Evolutionary conservation across 192 early-diverging fungal genomes (phyloP).

Genomic region (Umbelopsis vinacea): DNA sequence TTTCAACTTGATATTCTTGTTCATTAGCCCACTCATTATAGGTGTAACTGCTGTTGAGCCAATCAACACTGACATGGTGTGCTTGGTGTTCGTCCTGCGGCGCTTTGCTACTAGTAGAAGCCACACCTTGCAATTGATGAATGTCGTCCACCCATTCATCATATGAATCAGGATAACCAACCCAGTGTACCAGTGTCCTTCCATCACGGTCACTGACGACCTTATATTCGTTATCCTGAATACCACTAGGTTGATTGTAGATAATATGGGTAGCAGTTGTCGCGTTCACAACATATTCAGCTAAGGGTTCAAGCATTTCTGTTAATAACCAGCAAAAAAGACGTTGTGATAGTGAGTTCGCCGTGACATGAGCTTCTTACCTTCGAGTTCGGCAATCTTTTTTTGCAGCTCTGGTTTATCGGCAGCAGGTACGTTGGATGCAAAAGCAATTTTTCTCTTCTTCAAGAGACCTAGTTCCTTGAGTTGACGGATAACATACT

Average conservation of each 20-base stretch:
- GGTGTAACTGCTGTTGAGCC: slow-evolving; percentile 71
- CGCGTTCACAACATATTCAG: slow-evolving; percentile 4
- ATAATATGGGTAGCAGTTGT: slow-evolving; percentile 27
- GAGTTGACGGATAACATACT: slow-evolving; percentile 23
- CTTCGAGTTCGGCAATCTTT: slow-evolving; percentile 8
- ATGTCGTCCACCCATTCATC: slow-evolving; percentile 50
- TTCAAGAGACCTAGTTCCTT: slow-evolving; percentile 19
- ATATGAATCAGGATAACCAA: slow-evolving; percentile 79
- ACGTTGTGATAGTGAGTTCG: not conserved
- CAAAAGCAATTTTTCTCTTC: slow-evolving; percentile 22
- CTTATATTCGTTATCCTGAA: slow-evolving; percentile 14
- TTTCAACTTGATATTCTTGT: slow-evolving; percentile 56
- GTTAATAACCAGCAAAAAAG: not conserved
- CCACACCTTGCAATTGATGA: slow-evolving; percentile 55
- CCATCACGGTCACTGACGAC: slow-evolving; percentile 12
- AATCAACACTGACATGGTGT: slow-evolving; percentile 66
- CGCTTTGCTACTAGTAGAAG: slow-evolving; percentile 48
- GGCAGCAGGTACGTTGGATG: not conserved
- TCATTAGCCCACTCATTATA: slow-evolving; percentile 84
- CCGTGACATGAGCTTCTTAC: not conserved
- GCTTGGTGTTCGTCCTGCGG: slow-evolving; percentile 52
- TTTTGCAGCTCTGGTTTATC: slow-evolving; percentile 16
- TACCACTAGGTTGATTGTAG: slow-evolving; percentile 16
- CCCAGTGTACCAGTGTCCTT: slow-evolving; percentile 58
- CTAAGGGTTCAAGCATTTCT: not conserved